These are phyloP conservation scores for Pythium phragmiticola DNA, from an alignment of 352 stramenopile genomes.

Conservation along the genomic window DNA sequence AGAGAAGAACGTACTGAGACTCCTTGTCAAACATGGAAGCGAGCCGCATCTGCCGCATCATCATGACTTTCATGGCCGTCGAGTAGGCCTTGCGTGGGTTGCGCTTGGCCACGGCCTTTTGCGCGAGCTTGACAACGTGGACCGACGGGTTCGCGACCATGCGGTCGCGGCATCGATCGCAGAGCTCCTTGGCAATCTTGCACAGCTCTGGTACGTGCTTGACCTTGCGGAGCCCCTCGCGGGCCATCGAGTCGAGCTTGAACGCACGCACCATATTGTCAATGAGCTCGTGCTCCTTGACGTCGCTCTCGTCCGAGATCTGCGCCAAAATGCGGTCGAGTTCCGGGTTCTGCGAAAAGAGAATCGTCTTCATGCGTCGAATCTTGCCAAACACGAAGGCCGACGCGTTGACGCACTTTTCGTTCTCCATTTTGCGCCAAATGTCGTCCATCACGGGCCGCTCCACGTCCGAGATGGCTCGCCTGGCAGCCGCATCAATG, in stretches of 20 bases:
- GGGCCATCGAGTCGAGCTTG: slow-evolving; percentile 78
- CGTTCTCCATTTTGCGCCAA: slow-evolving; percentile 49
- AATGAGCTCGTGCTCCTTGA: slow-evolving; percentile 52
- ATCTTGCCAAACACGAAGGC: slow-evolving; percentile 41
- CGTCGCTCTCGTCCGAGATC: slow-evolving; percentile 59
- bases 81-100: slow-evolving; percentile 84
- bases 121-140: slow-evolving; percentile 77
- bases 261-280: slow-evolving; percentile 70
- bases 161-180: slow-evolving; percentile 71
- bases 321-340: slow-evolving; percentile 46
- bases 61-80: slow-evolving; percentile 85
- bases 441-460: slow-evolving; percentile 75
- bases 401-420: slow-evolving; percentile 35
- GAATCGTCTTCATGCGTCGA: slow-evolving; percentile 36
- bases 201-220: slow-evolving; percentile 56
- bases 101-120: slow-evolving; percentile 65
- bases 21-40: slow-evolving; percentile 66
- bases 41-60: slow-evolving; percentile 83
- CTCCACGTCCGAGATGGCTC: slow-evolving; percentile 77
- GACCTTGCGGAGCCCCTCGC: slow-evolving; percentile 66
- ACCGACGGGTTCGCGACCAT: slow-evolving; percentile 85
- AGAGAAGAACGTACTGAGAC: slow-evolving; percentile 56
- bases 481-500: slow-evolving; percentile 58
- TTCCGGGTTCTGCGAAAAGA: slow-evolving; percentile 35
- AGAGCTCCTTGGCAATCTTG: slow-evolving; percentile 75